Evolutionary conservation across 257 asterid species (phyloP), one percentile per base, ranked within the genome.

Genomic region (Agastache rugosa): DNA sequence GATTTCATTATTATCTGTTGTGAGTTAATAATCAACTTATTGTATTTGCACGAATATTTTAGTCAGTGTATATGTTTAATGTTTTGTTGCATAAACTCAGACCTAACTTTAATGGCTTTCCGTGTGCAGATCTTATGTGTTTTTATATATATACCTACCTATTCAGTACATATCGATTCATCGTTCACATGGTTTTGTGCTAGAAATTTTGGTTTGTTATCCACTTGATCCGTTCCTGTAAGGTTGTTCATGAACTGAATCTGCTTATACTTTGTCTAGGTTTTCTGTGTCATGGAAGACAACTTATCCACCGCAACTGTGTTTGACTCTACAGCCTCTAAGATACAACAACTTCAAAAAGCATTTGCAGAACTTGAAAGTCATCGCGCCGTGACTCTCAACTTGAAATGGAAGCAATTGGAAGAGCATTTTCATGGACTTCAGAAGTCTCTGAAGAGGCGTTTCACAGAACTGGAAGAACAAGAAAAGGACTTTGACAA

Each of bases 341-440:
- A 88, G 88, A 81, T 91, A 77, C 88, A 86, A 42, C 97, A 85
- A 41, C 90, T 91, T 63, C 96, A 91, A 79, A 86, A 89, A 81
- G 97, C 96, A 75, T 91, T 91, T 73, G 93, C 96, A 16, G 97
- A 91, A 76, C 92, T 89, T 61, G 97, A 89, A 81, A 88, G 89
- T 82, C 96, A 91, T 77, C 89, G 96, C 6, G 91, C 96, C 4
- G 67, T 91, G 42, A 86, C 95, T 64, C 96, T 91, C 74, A 85
- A 84, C 82, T 63, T 87, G 90, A 90, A 88, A 82, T 91, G 97
- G 96, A 83, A 89, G 76, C 97, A 91, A 75, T 94, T 91, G 23
- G 97, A 91, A 70, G 97, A 91, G 77, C 97, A 91, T 79, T 89
- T 91, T 75, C 78, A 82, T 23, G 96, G 97, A 44, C 97, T 91